A percentile compares a stretch with the other conserved stretches of the same genome.
Evolutionary conservation across 148 eudicot species (phyloP).

Genomic region (Arctostaphylos glauca): DNA sequence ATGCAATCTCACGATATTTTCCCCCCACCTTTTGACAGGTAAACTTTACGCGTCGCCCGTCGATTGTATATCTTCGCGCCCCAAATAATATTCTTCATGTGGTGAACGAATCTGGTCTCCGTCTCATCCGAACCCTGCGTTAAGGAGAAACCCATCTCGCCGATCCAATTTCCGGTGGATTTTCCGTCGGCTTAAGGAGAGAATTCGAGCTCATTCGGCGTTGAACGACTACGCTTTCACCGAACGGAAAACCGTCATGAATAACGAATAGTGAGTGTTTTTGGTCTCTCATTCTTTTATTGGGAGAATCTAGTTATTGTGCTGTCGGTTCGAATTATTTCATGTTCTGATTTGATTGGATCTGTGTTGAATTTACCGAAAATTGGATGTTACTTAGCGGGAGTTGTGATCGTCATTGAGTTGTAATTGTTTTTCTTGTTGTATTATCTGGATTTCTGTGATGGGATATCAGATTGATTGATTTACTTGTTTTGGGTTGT

Average conservation of each 20-base stretch:
- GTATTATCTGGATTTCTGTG: not conserved
- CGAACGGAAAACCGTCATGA: not conserved
- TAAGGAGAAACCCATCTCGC: not conserved
- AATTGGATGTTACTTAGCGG: too few species aligned
- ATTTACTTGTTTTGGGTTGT: not conserved
- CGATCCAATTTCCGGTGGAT: slow-evolving; percentile 7
- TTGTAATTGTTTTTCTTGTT: not conserved
- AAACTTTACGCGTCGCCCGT: not conserved
- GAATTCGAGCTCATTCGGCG: not conserved
- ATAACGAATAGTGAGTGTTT: slow-evolving; percentile 9
- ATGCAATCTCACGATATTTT: not conserved
- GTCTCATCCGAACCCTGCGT: too few species aligned
- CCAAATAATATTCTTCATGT: not conserved
- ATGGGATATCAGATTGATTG: not conserved
- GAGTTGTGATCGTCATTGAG: not conserved
- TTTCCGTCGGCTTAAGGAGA: not conserved
- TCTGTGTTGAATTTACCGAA: not conserved
- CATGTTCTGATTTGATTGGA: not conserved
- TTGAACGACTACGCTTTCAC: not conserved
- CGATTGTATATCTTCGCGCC: slow-evolving; percentile 1
- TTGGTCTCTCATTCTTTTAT: not conserved
- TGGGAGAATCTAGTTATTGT: not conserved
- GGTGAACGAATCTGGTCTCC: not conserved
- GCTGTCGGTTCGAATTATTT: not conserved
- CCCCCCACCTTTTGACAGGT: not conserved